Base-by-base conservation (phyloP, 2,329 filamentous ascomycete species). In the Purpureocillium takamizusanense region DNA sequence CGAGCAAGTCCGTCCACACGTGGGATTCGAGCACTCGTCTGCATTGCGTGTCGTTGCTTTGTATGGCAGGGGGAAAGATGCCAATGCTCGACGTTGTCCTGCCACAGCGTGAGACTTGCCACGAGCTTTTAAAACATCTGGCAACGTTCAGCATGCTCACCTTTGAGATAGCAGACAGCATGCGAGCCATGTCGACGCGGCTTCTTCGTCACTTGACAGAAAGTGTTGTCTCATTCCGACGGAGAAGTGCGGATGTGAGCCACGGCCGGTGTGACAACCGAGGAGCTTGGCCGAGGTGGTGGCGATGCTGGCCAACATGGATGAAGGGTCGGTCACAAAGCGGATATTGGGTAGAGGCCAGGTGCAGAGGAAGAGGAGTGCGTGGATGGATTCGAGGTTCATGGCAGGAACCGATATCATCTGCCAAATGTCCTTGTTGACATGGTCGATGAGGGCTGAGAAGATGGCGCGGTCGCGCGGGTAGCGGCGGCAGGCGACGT, bases 341-440 rank as follows among this genome's bases (percentile, higher is more conserved):
- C 72, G 64, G 11, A 71, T 66, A 1, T 61, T 66, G 0, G 72
- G 69, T 17, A 70, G 63, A 2, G 69, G 66, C 71, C 71, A 76
- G 2, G 69, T 58, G 35, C 66, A 69, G 7, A 74, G 54, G 16
- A 76, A 50, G 9, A 76, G 56, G 27, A 76, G 51, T 7, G 71
- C 67, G 40, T 75, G 74, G 40, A 76, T 65, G 11, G 66, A 61
- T 36, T 69, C 61, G 29, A 75, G 50, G 14, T 62, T 60, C 18
- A 74, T 41, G 2, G 69, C 65, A 10, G 66, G 56, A 8, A 49
- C 60, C 1, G 65, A 57, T 21, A 71, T 51, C 14, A 66, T 55
- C 5, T 54, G 52, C 60, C 66, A 70, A 9, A 73, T 58, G 42
- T 73, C 67, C 2, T 60, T 54, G 41, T 60, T 59, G 8, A 76